Evolutionary conservation across 306 rosid genomes (phyloP), one percentile per base, ranked within the genome.

Genomic region (Dryas alaskensis): DNA sequence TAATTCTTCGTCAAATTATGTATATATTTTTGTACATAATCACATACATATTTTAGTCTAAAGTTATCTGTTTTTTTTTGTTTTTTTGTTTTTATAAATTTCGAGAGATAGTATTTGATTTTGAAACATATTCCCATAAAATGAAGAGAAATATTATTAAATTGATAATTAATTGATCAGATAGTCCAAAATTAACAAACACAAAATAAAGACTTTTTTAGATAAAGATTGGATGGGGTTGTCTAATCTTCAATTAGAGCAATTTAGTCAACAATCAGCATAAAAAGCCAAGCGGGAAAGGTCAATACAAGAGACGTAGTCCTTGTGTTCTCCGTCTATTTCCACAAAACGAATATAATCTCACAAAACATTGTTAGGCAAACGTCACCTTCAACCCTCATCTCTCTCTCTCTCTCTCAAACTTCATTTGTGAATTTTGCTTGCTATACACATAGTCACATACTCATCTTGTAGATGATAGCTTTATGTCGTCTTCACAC

Each of bases 231-330:
- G 17, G 50, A 7, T 7, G 5, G 43, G 63, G 4, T 2, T 54
- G 42, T 70, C 7, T 11, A n/a, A 25, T 67, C 8, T 39, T 40
- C 3, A 53, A 57, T 19, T 22, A 11, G 52, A 50, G 62, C 44
- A 40, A 31, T 22, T 39, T 79, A 78, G 85, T 78, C 80, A 83
- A 80, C 63, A 81, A 84, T 62, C 67, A 67, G 84, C 80, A 73
- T 19, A 48, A 69, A 77, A 78, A 67, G 87, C 65, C 89, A 85
- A 76, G 77, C 31, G 58, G 55, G 55, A 71, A 71, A 51, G 51
- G 76, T 82, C 85, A 72, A 65, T 39, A 81, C 59, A 72, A 80
- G 75, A 90, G 83, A 81, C 90, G 89, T 87, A 75, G 74, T 75
- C 78, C 74, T 65, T 73, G 77, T 52, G 72, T 75, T 19, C 47